phyloP scores from a whole-genome alignment of 768 basidiomycete species.

The Agaricus sinodeliciosus region DNA sequence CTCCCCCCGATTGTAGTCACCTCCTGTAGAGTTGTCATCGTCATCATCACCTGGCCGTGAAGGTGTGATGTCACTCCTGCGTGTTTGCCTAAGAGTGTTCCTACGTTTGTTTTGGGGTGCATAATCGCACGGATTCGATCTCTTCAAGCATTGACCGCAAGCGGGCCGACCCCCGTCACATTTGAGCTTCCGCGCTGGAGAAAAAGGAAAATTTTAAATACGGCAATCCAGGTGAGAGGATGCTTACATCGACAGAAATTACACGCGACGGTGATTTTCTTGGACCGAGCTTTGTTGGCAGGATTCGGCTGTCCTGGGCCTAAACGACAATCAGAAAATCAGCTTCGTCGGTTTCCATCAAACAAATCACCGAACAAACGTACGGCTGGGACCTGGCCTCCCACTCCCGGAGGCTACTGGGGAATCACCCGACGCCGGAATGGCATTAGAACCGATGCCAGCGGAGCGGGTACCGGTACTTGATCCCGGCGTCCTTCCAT shows the following conservation, averaged over 20 bases:
- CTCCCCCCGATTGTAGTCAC: constrained; percentile 36
- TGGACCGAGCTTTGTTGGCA: constrained; percentile 60
- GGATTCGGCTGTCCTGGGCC: constrained; percentile 2
- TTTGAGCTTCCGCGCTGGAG: constrained; percentile 76
- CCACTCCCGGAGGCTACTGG: constrained; percentile 9
- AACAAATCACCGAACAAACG: neutral
- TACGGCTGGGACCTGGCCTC: constrained; percentile 6
- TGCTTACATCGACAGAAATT: constrained; percentile 84
- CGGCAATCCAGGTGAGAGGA: neutral
- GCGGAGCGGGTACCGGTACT: constrained; percentile 3
- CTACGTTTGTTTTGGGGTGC: constrained; percentile 73
- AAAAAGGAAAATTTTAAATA: constrained; percentile 1
- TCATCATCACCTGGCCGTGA: constrained; percentile 47
- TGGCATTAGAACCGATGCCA: constrained; percentile 5
- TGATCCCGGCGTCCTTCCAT: constrained; percentile 6
- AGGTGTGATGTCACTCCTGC: constrained; percentile 4
- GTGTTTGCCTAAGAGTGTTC: constrained; percentile 42
- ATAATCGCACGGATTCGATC: constrained; percentile 75
- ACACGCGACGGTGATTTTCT: constrained; percentile 87
- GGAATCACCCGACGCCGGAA: constrained; percentile 7
- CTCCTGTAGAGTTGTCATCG: constrained; percentile 64
- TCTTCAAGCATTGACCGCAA: constrained; percentile 76
- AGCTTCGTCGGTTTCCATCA: constrained; percentile 8
- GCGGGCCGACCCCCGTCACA: constrained; percentile 83
- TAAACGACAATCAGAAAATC: constrained; percentile 2